Conservation (phyloP, 805 yeast genomes). For the Metschnikowia orientalis region DNA sequence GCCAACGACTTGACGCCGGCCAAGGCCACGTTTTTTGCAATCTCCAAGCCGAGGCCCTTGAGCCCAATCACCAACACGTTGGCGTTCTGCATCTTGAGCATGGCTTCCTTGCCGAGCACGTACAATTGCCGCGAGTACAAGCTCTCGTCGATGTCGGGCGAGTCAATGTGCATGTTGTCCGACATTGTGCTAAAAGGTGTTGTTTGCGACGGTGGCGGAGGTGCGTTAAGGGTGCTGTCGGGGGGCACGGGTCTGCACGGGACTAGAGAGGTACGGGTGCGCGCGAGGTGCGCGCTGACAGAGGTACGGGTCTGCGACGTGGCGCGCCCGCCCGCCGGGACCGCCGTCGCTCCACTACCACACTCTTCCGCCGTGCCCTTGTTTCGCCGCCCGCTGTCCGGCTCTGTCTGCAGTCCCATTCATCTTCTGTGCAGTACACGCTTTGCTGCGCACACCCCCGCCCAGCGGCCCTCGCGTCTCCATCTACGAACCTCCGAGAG, state of each 20-base stretch:
- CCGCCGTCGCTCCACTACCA: too few relatives aligned
- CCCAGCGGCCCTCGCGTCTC: too few relatives aligned
- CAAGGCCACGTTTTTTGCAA: conserved; percentile 91
- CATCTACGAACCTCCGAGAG: too few relatives aligned
- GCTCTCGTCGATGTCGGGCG: conserved; percentile 76
- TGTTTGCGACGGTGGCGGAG: neutral
- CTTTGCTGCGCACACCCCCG: too few relatives aligned
- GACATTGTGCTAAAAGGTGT: conserved; percentile 9
- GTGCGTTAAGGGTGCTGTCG: neutral
- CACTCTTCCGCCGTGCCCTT: too few relatives aligned
- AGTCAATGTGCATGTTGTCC: conserved; percentile 39
- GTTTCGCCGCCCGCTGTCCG: too few relatives aligned
- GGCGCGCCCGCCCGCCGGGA: too few relatives aligned
- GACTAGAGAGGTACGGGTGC: neutral
- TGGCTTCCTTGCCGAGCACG: conserved; percentile 96
- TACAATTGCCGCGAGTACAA: conserved; percentile 95
- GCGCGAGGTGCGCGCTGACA: neutral
- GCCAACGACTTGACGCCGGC: conserved; percentile 95
- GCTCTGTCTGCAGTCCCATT: too few relatives aligned
- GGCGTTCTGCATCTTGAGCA: conserved; percentile 93
- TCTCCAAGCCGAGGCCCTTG: conserved; percentile 90
- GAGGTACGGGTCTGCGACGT: conserved; percentile 1
- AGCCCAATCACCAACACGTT: conserved; percentile 89
- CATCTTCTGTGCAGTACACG: too few relatives aligned
- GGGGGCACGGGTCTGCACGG: neutral